A percentile compares a stretch with the other conserved stretches of the same genome.
Evolutionary conservation across 192 early-diverging fungal species (phyloP).

Genomic region (Chytriomyces confervae): DNA sequence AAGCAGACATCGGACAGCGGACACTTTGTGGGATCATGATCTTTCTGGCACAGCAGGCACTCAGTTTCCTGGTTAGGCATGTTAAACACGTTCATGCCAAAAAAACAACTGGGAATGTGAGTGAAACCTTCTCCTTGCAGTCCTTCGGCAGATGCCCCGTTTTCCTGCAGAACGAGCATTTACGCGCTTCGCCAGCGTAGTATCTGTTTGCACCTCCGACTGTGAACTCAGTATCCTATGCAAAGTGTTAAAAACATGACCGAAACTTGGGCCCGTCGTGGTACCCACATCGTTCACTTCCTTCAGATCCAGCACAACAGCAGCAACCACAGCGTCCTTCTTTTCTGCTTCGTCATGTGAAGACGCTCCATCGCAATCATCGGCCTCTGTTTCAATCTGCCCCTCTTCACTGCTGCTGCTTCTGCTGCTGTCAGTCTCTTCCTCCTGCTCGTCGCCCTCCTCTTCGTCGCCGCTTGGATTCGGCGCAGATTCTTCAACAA

Average conservation of each 20-base stretch:
- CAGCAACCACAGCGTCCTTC: background rate
- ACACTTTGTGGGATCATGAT: constrained; percentile 27
- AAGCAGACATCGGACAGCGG: constrained; percentile 28
- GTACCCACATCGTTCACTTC: too few species aligned
- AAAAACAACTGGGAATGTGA: too few species aligned
- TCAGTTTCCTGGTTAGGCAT: constrained; percentile 17
- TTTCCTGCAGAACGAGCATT: constrained; percentile 29
- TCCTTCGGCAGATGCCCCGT: constrained; percentile 6
- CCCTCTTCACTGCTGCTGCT: constrained; percentile 3
- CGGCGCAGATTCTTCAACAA: background rate
- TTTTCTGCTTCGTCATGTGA: background rate
- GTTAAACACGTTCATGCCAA: too few species aligned
- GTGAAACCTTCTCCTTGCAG: constrained; percentile 28
- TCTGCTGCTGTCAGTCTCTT: constrained; percentile 5
- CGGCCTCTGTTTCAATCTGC: background rate
- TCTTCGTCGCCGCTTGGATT: background rate
- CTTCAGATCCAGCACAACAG: background rate
- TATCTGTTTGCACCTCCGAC: background rate
- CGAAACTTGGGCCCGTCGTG: too few species aligned
- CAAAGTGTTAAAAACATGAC: too few species aligned
- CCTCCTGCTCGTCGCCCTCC: background rate
- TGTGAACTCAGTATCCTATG: too few species aligned
- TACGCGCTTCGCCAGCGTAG: constrained; percentile 10
- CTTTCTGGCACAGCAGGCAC: constrained; percentile 26
- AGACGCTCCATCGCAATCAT: too few species aligned